Percentiles rank a stretch among this genome's conserved stretches.
Conservation (phyloP, 257 asterid species). For the Phtheirospermum japonicum region DNA sequence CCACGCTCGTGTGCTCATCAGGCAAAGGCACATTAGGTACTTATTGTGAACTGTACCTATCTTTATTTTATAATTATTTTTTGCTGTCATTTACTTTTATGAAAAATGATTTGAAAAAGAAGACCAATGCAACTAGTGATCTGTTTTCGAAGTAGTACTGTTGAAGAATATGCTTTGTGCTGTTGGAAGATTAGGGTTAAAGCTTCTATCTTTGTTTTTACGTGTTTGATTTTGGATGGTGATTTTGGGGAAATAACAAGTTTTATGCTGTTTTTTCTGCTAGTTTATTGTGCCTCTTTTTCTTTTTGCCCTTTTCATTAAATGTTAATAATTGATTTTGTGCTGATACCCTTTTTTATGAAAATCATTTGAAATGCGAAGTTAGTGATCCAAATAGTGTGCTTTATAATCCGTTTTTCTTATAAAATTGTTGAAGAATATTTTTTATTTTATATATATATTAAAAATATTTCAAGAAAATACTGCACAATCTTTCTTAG, state of each 20-base stretch:
- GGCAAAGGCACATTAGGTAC: slow-evolving; percentile 51
- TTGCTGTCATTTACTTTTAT: neutral
- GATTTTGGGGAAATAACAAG: no score
- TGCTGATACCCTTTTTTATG: no score
- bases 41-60: neutral
- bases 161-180: neutral
- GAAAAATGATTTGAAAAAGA: neutral
- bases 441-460: no score
- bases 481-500: neutral
- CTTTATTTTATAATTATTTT: neutral
- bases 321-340: no score
- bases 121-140: no score
- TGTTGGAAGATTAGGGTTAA: neutral
- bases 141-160: neutral
- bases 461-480: neutral
- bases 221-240: neutral
- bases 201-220: neutral
- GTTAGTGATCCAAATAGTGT: no score
- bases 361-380: no score
- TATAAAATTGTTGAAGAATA: no score
- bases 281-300: no score
- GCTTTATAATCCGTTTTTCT: no score
- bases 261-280: no score
- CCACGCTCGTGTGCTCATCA: slow-evolving; percentile 49
- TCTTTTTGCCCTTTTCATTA: no score